Base-by-base conservation (phyloP, 2,329 filamentous ascomycete genomes). In the Fusarium solani-melongenae region DNA sequence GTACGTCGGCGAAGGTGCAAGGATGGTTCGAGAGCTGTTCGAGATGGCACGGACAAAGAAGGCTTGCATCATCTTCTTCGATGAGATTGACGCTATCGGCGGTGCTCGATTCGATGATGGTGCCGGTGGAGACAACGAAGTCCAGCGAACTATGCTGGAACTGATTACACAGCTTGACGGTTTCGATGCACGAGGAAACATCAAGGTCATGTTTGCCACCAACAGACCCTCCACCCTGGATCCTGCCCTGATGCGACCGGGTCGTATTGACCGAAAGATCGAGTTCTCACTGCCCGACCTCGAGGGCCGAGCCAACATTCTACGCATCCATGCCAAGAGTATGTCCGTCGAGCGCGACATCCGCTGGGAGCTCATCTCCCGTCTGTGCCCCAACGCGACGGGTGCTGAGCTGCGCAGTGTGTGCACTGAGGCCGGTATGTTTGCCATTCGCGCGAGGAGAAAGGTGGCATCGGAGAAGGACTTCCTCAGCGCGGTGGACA, bases 11-110 rank as follows among this genome's bases (percentile, higher is more conserved):
- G 96, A 99, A 83, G 96, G 96, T 82, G 96, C 97, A 6, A 91
- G 97, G 79, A 99, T 99, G 96, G 96, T 99, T 22, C 92, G 96
- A 79, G 96, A 99, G 86, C 90, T 99, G 4, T 99, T 99, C 83
- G 96, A 99, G 86, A 99, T 99, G 96, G 96, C 96, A 11, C 92
- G 96, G 78, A 98, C 96, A 66, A 99, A 99, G 90, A 99, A 99
- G 86, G 96, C 96, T 1, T 99, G 96, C 84, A 99, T 99, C 82
- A 99, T 99, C 86, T 99, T 99, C 91, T 85, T 85, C 56, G 96
- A 99, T 82, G 96, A 99, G 86, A 96, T 98, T 72, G 96, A 98
- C 83, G 96, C 96, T 57, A 94, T 98, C 64, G 96, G 96, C 81
- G 96, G 96, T 77, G 96, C 96, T 41, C 94, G 96, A 83, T 98